Evolutionary conservation across 108 stramenopile species (phyloP).

Genomic region (Conticribra guillardii): DNA sequence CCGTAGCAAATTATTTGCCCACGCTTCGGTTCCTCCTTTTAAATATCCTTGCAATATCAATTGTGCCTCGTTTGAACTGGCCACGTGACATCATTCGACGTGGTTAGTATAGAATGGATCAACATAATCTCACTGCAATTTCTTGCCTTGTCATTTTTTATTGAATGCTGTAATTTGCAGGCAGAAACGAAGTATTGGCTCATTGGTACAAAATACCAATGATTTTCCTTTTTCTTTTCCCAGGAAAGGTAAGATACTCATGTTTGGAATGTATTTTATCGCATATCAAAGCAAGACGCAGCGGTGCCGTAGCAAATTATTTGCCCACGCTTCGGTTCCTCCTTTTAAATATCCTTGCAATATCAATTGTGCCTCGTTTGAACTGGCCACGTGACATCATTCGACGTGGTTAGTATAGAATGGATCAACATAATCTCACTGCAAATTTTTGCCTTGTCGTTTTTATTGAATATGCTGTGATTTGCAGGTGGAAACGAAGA

Average conservation of each 20-base stretch:
- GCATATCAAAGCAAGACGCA: constrained; percentile 34
- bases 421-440: not conserved
- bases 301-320: constrained; percentile 31
- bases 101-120: too few relatives aligned
- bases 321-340: constrained; percentile 40
- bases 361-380: constrained; percentile 45
- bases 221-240: too few relatives aligned
- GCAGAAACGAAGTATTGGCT: too few relatives aligned
- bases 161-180: too few relatives aligned
- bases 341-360: constrained; percentile 44
- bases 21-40: constrained; percentile 43
- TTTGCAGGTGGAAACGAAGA: too few relatives aligned
- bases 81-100: too few relatives aligned
- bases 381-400: constrained; percentile 34
- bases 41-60: constrained; percentile 43
- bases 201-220: too few relatives aligned
- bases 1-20: constrained; percentile 9
- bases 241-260: too few relatives aligned
- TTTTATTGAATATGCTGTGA: not conserved
- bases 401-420: not conserved
- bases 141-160: too few relatives aligned
- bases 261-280: not conserved
- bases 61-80: constrained; percentile 51
- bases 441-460: not conserved
- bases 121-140: too few relatives aligned